Evolutionary conservation across 441 rosid genomes (phyloP).

Genomic region (Populus hybrid): DNA sequence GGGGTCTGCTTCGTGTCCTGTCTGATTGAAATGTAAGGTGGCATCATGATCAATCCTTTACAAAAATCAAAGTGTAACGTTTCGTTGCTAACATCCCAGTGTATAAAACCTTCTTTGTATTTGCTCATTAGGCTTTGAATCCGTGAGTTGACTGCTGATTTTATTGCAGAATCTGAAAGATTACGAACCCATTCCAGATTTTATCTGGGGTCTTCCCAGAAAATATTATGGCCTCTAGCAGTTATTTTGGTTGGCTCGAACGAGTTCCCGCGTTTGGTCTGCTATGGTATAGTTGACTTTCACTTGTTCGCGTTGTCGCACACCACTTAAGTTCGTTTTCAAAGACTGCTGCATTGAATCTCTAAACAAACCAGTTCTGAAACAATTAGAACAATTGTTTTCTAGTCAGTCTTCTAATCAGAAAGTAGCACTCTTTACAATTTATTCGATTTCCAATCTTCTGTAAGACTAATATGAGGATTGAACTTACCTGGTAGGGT

Average conservation of each 20-base stretch:
- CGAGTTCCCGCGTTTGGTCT: conserved; percentile 60
- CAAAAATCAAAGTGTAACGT: conserved; percentile 85
- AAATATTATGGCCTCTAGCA: conserved; percentile 81
- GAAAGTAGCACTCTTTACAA: not conserved
- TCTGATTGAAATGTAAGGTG: conserved; percentile 49
- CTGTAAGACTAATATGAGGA: not conserved
- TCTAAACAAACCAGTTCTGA: conserved; percentile 71
- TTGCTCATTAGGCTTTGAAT: conserved; percentile 67
- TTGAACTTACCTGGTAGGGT: conserved; percentile 54
- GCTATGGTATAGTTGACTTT: conserved; percentile 55
- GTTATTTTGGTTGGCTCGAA: conserved; percentile 45
- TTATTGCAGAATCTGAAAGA: conserved; percentile 37
- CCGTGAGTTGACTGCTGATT: conserved; percentile 48
- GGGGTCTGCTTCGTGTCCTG: conserved; percentile 55
- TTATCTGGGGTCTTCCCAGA: conserved; percentile 85
- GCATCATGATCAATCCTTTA: conserved; percentile 55
- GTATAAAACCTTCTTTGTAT: conserved; percentile 67
- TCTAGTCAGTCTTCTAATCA: no score
- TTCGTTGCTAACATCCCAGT: conserved; percentile 93
- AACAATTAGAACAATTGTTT: not conserved
- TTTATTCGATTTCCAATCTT: not conserved
- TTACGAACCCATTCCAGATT: conserved; percentile 56
- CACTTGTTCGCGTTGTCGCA: conserved; percentile 64
- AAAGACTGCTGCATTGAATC: conserved; percentile 82
- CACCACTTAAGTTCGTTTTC: conserved; percentile 93